These are phyloP conservation scores for Curvularia sp. DNA, from an alignment of 2,329 filamentous ascomycete species.

Conservation along the genomic window DNA sequence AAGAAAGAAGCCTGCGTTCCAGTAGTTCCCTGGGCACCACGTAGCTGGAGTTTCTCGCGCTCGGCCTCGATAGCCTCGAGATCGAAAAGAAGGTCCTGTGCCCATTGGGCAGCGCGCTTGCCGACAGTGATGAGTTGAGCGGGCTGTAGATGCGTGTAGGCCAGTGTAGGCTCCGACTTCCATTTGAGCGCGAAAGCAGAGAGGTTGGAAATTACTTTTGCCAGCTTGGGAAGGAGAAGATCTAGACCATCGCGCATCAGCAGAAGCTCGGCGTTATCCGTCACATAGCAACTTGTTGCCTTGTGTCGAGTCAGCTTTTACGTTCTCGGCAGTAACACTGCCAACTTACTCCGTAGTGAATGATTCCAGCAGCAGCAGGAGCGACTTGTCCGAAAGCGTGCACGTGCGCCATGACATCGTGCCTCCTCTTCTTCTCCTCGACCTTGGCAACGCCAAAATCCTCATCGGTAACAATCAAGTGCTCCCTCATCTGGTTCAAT, in stretches of 20 bases:
- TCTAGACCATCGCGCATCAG: conserved; percentile 77
- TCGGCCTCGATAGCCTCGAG: conserved; percentile 75
- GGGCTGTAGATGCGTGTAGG: conserved; percentile 76
- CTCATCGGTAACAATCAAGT: conserved; percentile 55
- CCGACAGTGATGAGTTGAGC: conserved; percentile 71
- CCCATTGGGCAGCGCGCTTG: conserved; percentile 74
- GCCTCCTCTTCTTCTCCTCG: conserved; percentile 63
- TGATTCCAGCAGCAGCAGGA: conserved; percentile 80
- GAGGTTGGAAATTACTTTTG: conserved; percentile 78
- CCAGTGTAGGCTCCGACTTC: conserved; percentile 75
- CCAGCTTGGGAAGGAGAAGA: conserved; percentile 77
- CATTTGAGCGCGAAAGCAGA: conserved; percentile 73
- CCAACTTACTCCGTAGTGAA: conserved; percentile 70
- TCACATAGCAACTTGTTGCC: conserved; percentile 40
- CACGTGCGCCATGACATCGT: conserved; percentile 73
- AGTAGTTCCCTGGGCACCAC: conserved; percentile 63
- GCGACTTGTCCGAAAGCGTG: conserved; percentile 76
- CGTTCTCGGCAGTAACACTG: not conserved
- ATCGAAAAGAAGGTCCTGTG: conserved; percentile 78
- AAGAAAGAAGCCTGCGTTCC: conserved; percentile 70
- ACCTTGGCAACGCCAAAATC: conserved; percentile 57
- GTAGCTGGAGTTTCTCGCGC: conserved; percentile 73
- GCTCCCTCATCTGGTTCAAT: conserved; percentile 55
- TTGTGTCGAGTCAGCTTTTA: conserved; percentile 69
- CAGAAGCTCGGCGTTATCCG: conserved; percentile 57